These are phyloP conservation scores for Euphrasia arctica DNA, from an alignment of 305 asterid species.

Conservation along the genomic window DNA sequence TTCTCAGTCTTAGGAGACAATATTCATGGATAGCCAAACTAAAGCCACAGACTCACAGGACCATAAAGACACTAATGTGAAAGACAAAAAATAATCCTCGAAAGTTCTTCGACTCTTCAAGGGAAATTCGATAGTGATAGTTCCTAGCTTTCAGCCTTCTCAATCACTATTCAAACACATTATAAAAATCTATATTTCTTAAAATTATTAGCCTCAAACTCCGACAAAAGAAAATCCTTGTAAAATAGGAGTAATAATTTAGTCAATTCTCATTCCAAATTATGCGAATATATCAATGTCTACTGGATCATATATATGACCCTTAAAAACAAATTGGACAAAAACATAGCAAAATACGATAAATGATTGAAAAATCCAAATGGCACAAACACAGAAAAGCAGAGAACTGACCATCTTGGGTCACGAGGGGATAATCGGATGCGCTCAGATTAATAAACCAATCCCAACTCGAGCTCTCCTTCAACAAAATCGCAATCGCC, in stretches of 20 bases:
- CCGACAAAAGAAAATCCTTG: too few species aligned
- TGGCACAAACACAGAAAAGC: slow-evolving; percentile 13
- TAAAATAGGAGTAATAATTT: too few species aligned
- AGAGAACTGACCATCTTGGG: slow-evolving; percentile 87
- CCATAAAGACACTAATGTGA: neutral
- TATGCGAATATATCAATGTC: too few species aligned
- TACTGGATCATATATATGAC: too few species aligned
- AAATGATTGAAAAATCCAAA: neutral
- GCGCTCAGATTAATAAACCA: slow-evolving; percentile 99
- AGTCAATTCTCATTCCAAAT: too few species aligned
- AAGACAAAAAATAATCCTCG: neutral
- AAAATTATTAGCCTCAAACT: too few species aligned
- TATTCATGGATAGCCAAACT: slow-evolving; percentile 10
- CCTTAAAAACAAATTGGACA: neutral
- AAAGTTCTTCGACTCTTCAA: neutral
- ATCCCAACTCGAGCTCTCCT: slow-evolving; percentile 82
- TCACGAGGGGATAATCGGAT: slow-evolving; percentile 95
- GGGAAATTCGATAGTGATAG: neutral
- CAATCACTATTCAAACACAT: too few species aligned
- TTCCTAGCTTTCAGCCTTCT: neutral
- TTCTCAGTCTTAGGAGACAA: slow-evolving; percentile 3
- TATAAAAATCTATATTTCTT: too few species aligned
- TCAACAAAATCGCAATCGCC: slow-evolving; percentile 82
- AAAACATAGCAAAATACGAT: slow-evolving; percentile 10
- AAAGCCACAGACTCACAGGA: neutral